Evolutionary conservation across 345 rosid species (phyloP), one percentile per base, ranked within the genome.

Genomic region (Syzygium aqueum): DNA sequence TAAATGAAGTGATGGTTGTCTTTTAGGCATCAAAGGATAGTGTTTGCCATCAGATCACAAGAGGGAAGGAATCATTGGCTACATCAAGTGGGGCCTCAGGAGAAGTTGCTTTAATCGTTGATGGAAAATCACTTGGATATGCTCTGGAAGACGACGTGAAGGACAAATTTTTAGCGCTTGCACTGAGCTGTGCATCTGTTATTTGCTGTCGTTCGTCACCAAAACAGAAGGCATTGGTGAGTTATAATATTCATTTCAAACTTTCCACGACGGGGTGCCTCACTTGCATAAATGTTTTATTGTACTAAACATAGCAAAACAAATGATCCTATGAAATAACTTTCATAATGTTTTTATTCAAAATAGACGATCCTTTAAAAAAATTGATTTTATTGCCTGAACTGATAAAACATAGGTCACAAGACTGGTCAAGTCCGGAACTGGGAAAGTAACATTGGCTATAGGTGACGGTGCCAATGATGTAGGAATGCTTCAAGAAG

Each of bases 401-500:
- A 85, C 53, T 89, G 80, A 85, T 77, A 51, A 50, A 85, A 54
- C 27, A 67, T 90, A 97, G 99, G 98, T 97, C 33, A 95, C 99
- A 21, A 94, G 95, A 89, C 90, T 97, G 73, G 98, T 97, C 84
- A 97, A 97, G 94, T 86, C 90, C 50, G 98, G 98, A 91, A 93
- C 93, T 7, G 91, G 95, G 87, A 96, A 90, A 89, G 95, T 97
- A 46, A 97, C 98, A 12, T 93, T 97, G 86, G 99, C 98, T 27
- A 94, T 97, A 49, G 99, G 99, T 53, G 99, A 97, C 89, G 99
- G 99, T 49, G 99, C 99, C 51, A 97, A 97, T 91, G 99, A 97
- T 88, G 99, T 97, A 51, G 98, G 99, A 84, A 97, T 97, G 99
- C 98, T 97, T 89, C 99, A 96, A 89, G 99, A 97, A 93, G 99